Evolutionary conservation across 129 eudicot genomes (phyloP).

Genomic region (Chrysanthemum seticuspe): DNA sequence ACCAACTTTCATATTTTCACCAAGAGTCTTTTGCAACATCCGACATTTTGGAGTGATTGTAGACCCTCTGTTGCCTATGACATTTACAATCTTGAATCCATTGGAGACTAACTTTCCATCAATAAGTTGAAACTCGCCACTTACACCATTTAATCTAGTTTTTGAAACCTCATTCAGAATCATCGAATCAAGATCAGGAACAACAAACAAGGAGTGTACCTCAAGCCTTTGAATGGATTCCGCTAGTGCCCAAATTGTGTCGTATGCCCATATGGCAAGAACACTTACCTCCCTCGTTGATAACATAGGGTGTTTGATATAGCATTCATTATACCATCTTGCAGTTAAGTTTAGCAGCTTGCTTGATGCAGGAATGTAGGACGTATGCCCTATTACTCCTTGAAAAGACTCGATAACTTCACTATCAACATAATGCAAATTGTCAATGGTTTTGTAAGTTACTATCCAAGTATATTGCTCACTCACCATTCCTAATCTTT

Average conservation of each 20-base stretch:
- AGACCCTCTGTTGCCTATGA: slow-evolving; percentile 27
- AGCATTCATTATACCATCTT: slow-evolving; percentile 37
- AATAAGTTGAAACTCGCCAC: slow-evolving; percentile 37
- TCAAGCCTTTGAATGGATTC: too few relatives aligned
- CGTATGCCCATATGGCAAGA: too few relatives aligned
- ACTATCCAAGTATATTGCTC: slow-evolving; percentile 57
- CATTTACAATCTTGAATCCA: slow-evolving; percentile 39
- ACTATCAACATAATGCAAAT: slow-evolving; percentile 22
- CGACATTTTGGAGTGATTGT: slow-evolving; percentile 21
- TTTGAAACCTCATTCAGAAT: slow-evolving; percentile 20
- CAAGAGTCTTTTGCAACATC: slow-evolving; percentile 7
- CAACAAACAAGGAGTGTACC: too few relatives aligned
- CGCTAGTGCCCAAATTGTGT: too few relatives aligned
- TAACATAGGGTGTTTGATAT: neutral
- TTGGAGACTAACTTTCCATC: slow-evolving; percentile 28
- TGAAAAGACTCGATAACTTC: slow-evolving; percentile 29
- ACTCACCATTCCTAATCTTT: slow-evolving; percentile 40
- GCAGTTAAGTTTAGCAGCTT: slow-evolving; percentile 27
- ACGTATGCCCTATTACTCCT: slow-evolving; percentile 49
- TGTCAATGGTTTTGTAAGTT: slow-evolving; percentile 32
- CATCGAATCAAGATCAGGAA: too few relatives aligned
- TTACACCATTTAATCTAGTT: slow-evolving; percentile 36
- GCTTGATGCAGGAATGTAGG: slow-evolving; percentile 39
- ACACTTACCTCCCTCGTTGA: too few relatives aligned
- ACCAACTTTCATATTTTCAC: slow-evolving; percentile 40